Conservation (phyloP, 495 filamentous ascomycete species). For the Astrocystis sublimbata region DNA sequence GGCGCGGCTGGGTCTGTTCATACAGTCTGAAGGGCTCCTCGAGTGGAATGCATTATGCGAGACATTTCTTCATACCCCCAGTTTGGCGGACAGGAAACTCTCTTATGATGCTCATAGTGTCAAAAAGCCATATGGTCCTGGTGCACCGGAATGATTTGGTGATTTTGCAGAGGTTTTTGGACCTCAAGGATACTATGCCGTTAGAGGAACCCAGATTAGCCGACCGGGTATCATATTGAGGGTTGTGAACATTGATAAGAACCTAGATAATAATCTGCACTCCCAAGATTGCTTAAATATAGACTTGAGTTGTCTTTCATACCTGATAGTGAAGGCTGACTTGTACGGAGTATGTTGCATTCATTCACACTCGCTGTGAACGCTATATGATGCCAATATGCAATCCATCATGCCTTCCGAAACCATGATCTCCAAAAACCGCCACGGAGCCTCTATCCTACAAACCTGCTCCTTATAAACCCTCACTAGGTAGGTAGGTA, state of each 20-base stretch:
- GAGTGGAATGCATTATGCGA: slow-evolving; percentile 7
- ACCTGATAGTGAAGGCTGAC: too few species aligned
- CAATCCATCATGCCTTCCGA: too few species aligned
- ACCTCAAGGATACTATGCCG: slow-evolving; percentile 25
- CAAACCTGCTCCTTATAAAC: too few species aligned
- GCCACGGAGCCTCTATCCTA: too few species aligned
- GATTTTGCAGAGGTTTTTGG: slow-evolving; percentile 28
- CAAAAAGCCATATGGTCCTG: slow-evolving; percentile 22
- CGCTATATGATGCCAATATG: too few species aligned
- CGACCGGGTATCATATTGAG: background rate
- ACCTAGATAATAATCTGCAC: background rate
- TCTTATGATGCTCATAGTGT: slow-evolving; percentile 20
- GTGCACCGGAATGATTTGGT: slow-evolving; percentile 24
- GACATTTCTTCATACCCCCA: slow-evolving; percentile 30
- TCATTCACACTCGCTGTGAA: too few species aligned
- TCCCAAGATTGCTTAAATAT: too few species aligned
- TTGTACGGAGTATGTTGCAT: too few species aligned
- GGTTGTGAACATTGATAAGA: background rate
- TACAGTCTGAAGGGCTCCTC: slow-evolving; percentile 17
- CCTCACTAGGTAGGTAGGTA: too few species aligned
- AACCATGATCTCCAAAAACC: too few species aligned
- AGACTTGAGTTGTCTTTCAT: too few species aligned
- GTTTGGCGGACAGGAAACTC: slow-evolving; percentile 26
- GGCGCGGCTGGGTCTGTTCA: slow-evolving; percentile 26
- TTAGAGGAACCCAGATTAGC: background rate